These are phyloP conservation scores for Aristolochia fimbriata DNA, from an alignment of 164 flowering plant genomes.

Conservation along the genomic window DNA sequence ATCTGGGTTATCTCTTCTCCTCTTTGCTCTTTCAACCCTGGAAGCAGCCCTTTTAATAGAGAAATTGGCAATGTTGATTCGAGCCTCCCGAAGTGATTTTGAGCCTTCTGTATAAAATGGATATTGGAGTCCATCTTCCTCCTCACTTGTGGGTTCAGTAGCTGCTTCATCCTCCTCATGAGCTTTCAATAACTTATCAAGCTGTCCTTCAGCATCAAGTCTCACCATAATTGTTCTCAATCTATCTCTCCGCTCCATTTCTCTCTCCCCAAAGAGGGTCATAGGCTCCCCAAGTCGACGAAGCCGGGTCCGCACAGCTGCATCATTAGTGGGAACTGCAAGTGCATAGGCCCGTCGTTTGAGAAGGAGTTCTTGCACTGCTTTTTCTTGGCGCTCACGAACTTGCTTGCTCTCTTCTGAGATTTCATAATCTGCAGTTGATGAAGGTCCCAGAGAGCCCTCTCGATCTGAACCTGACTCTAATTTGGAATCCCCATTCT, in stretches of 20 bases:
- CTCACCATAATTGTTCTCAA: constrained; percentile 71
- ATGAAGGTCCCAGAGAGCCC: constrained; percentile 19
- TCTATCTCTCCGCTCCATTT: constrained; percentile 93
- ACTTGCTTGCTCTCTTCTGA: constrained; percentile 74
- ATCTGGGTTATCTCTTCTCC: constrained; percentile 89
- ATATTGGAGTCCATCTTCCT: constrained; percentile 59
- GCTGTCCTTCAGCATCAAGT: constrained; percentile 77
- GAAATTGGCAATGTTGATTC: constrained; percentile 58
- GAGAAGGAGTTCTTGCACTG: constrained; percentile 65
- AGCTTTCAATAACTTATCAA: constrained; percentile 85
- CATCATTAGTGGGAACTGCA: constrained; percentile 95
- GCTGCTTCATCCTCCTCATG: constrained; percentile 88
- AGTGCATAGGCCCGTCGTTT: constrained; percentile 84
- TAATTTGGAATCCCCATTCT: constrained; percentile 44
- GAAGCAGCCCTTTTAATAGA: constrained; percentile 55
- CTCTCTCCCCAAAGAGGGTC: constrained; percentile 88
- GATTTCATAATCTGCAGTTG: constrained; percentile 47
- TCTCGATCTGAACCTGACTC: constrained; percentile 60
- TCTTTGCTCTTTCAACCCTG: constrained; percentile 60
- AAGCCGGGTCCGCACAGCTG: constrained; percentile 78
- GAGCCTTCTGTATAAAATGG: constrained; percentile 94
- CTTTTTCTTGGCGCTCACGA: constrained; percentile 81
- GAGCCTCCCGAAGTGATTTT: constrained; percentile 52
- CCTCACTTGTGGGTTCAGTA: constrained; percentile 29
- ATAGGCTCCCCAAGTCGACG: constrained; percentile 87